Percentiles rank a stretch among this genome's conserved stretches.
Conservation (phyloP, 2,329 filamentous ascomycete genomes). For the Ceratocystis colombiana region DNA sequence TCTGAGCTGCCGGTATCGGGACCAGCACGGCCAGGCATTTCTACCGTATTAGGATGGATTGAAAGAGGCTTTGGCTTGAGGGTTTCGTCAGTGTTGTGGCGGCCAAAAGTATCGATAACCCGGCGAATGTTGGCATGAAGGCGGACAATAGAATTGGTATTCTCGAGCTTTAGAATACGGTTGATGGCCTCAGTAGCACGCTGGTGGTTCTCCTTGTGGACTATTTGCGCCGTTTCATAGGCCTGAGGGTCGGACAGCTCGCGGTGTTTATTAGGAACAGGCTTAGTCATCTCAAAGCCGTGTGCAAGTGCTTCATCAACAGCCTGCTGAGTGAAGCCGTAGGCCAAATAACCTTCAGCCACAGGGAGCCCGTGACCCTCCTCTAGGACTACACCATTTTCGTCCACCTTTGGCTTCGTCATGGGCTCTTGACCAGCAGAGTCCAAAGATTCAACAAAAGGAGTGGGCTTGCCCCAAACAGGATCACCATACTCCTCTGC, state of each 20-base stretch:
- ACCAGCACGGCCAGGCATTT: constrained; percentile 54
- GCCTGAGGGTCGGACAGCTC: constrained; percentile 31
- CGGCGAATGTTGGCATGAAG: constrained; percentile 73
- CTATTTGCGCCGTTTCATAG: constrained; percentile 31
- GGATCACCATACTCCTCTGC: constrained; percentile 62
- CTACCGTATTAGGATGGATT: constrained; percentile 35
- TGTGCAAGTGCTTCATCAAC: constrained; percentile 55
- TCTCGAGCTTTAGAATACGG: constrained; percentile 67
- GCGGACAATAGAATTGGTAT: constrained; percentile 67
- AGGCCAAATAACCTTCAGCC: constrained; percentile 54
- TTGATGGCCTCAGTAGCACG: constrained; percentile 65
- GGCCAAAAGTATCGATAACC: constrained; percentile 78
- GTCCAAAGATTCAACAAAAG: constrained; percentile 76
- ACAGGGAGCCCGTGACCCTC: constrained; percentile 39
- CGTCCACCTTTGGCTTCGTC: constrained; percentile 34
- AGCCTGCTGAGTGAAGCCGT: constrained; percentile 60
- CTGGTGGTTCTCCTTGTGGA: constrained; percentile 48
- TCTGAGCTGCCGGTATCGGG: constrained; percentile 91
- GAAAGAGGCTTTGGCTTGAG: constrained; percentile 54
- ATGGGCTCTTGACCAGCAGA: constrained; percentile 43
- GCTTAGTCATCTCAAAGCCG: constrained; percentile 58
- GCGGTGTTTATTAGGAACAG: constrained; percentile 35
- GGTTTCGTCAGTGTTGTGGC: constrained; percentile 70
- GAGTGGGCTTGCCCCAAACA: constrained; percentile 65
- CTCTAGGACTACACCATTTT: constrained; percentile 36